Percentiles rank a stretch among this genome's conserved stretches.
Conservation (phyloP, 1,284 basidiomycete species). For the Volvariella surrecta region DNA sequence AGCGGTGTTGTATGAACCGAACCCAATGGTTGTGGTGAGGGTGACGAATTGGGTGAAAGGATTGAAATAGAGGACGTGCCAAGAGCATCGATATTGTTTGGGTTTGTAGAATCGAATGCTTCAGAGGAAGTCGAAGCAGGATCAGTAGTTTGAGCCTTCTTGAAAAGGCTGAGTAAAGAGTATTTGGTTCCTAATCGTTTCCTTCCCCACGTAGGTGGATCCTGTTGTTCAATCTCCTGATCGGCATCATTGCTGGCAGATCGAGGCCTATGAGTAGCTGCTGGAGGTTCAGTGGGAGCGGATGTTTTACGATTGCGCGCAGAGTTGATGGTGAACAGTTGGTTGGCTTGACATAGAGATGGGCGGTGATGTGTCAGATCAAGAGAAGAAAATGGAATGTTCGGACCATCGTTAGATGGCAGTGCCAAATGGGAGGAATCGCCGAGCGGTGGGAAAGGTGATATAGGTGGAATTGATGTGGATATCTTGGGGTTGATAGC, state of each 20-base stretch:
- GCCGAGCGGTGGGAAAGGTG: conserved; percentile 28
- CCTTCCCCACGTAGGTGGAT: conserved; percentile 19
- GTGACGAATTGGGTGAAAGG: conserved; percentile 7
- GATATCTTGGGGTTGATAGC: conserved; percentile 3
- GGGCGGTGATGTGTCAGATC: conserved; percentile 31
- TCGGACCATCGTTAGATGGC: conserved; percentile 16
- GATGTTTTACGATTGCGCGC: conserved; percentile 21
- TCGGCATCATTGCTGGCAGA: conserved; percentile 52
- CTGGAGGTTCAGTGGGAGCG: conserved; percentile 13
- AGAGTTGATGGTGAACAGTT: conserved; percentile 17
- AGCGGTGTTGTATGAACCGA: conserved; percentile 7
- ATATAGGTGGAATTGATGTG: conserved; percentile 30
- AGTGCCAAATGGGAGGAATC: conserved; percentile 26
- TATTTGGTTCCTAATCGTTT: conserved; percentile 43
- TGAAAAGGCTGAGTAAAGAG: conserved; percentile 52
- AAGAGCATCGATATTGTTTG: too few relatives aligned
- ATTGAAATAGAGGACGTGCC: too few relatives aligned
- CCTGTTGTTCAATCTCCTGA: conserved; percentile 20
- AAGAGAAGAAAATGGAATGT: conserved; percentile 12
- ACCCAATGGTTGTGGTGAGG: conserved; percentile 4
- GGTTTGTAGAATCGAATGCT: conserved; percentile 6
- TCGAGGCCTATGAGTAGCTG: conserved; percentile 38
- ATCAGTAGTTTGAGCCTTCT: conserved; percentile 37
- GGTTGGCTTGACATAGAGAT: conserved; percentile 34
- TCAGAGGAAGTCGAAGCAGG: conserved; percentile 7